Percentiles rank a stretch among this genome's conserved stretches.
These are phyloP conservation scores for Penicillium sp. DNA, from an alignment of 2,329 filamentous ascomycete genomes.

Conservation along the genomic window DNA sequence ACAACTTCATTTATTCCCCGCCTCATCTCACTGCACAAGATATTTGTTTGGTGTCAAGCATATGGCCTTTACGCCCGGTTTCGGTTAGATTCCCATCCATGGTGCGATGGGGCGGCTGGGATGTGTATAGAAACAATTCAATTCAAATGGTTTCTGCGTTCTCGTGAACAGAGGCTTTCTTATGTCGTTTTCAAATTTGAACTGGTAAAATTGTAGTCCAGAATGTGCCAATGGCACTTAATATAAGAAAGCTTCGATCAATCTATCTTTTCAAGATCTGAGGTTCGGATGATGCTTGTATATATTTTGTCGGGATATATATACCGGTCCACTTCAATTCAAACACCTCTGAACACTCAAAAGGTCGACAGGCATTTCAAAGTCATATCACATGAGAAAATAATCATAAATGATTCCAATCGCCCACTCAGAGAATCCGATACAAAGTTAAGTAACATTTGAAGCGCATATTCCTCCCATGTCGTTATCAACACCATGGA, in stretches of 20 bases:
- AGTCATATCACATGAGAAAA: no score
- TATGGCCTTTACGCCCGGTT: constrained; percentile 20
- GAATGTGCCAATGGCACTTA: not conserved
- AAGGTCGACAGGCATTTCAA: no score
- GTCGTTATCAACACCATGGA: not conserved
- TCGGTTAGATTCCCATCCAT: constrained; percentile 23
- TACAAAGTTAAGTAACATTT: not conserved
- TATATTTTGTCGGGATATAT: not conserved
- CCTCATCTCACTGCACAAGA: constrained; percentile 31
- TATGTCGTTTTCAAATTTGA: not conserved
- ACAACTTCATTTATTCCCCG: constrained; percentile 32
- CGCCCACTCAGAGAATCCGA: not conserved
- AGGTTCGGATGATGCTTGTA: not conserved
- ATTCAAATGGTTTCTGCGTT: constrained; percentile 34
- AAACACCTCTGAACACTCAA: no score
- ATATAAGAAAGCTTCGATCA: not conserved
- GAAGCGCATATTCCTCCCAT: not conserved
- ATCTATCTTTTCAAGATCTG: not conserved
- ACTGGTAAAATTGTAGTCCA: not conserved
- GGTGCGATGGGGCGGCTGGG: constrained; percentile 34
- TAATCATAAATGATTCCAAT: no score
- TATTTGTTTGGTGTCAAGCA: constrained; percentile 31
- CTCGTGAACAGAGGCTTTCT: constrained; percentile 4
- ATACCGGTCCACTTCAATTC: not conserved
- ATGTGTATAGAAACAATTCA: constrained; percentile 45